phyloP scores from a whole-genome alignment of 2,329 filamentous ascomycete species.

The Cladosporium oxysporum region DNA sequence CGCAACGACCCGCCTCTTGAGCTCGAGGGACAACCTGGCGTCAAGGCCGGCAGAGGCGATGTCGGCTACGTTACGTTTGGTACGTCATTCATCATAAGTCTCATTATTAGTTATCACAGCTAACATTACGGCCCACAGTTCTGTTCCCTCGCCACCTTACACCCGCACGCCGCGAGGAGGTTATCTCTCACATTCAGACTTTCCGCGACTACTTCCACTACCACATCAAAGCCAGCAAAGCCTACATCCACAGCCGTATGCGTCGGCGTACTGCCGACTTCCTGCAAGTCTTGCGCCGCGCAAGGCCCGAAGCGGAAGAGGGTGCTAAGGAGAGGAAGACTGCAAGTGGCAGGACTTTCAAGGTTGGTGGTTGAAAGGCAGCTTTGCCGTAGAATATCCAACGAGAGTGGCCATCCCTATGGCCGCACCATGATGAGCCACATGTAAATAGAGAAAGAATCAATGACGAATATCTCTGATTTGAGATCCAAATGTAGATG shows the following conservation, averaged over 20 bases:
- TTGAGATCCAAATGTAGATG: background rate
- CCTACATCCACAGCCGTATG: conserved; percentile 98
- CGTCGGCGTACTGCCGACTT: conserved; percentile 96
- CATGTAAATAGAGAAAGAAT: conserved; percentile 6
- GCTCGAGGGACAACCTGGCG: conserved; percentile 81
- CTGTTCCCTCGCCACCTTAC: conserved; percentile 95
- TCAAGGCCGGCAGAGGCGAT: conserved; percentile 76
- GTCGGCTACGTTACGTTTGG: conserved; percentile 98
- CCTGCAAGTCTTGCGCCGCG: conserved; percentile 95
- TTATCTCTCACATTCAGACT: conserved; percentile 98
- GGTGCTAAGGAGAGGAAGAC: conserved; percentile 85
- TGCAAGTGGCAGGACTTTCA: conserved; percentile 91
- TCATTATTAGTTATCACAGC: background rate
- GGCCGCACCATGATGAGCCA: background rate
- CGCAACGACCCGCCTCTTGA: conserved; percentile 92
- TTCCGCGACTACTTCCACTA: conserved; percentile 99
- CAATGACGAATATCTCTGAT: background rate
- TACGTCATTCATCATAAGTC: conserved; percentile 45
- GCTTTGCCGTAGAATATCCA: background rate
- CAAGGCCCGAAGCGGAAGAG: conserved; percentile 92
- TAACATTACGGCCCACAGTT: conserved; percentile 56
- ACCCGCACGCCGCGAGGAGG: conserved; percentile 75
- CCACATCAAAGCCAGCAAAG: conserved; percentile 99
- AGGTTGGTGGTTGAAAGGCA: conserved; percentile 52
- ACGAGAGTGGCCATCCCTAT: background rate